Evolutionary conservation across 179 eudicot species (phyloP), one percentile per base, ranked within the genome.

Genomic region (Drosera spatulata): DNA sequence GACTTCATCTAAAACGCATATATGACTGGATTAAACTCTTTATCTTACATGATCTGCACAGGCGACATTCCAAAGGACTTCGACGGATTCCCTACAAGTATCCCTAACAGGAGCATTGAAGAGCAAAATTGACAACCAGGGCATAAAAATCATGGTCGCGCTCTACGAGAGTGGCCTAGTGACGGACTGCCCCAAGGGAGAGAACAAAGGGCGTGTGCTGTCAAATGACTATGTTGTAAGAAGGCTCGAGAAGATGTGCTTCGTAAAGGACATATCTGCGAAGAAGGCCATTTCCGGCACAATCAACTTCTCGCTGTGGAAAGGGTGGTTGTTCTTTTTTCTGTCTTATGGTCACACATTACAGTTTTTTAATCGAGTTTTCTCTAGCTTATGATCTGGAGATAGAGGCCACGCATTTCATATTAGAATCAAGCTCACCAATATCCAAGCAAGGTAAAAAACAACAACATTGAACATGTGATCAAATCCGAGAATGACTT

Each of bases 151-250:
- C 3, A 82, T 89, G 87, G 95, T 84, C 65, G 97, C 89, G 44
- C 73, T 89, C 10, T 86, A 80, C 66, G 88, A 89, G 65, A 75
- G 69, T 58, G 80, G 85, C 4, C 37, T 84, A 9, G 84, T 86
- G 55, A 84, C 82, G 2, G 63, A 80, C 53, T 84, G 91, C 49
- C 69, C 69, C 1, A 63, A 56, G 1, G 97, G 97, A 0, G 91
- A 66, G 55, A 89, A 89, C 87, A 79, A 77, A 71, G 97, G 69
- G 7, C 52, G 69, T 4, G 84, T 89, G 15, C 68, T 89, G 4
- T 77, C 88, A 0, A 84, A 77, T n/a, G 95, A 89, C 70, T 86
- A 64, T 7, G 91, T 86, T 13, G 87, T 89, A 4, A 65, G 95
- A 58, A 79, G 63, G 66, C 88, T 89, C 39, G 78, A 79, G 15